Percentiles rank a stretch among this genome's conserved stretches.
Conservation (phyloP, 2,329 filamentous ascomycete species). For the Juglanconis juglandina region DNA sequence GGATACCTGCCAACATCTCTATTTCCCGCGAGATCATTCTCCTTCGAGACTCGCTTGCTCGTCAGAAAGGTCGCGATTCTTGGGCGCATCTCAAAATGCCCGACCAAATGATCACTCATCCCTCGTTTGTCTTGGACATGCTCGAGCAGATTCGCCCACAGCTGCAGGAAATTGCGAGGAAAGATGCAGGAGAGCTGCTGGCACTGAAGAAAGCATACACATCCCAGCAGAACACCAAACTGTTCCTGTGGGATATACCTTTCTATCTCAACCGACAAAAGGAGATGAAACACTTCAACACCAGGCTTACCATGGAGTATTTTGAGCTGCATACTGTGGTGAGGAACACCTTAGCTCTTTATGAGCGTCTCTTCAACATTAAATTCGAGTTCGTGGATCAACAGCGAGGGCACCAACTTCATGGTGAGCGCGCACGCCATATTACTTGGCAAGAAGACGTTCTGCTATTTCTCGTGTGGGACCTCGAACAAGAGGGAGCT, state of each 20-base stretch:
- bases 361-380: constrained; percentile 10
- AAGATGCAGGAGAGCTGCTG: constrained; percentile 47
- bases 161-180: neutral
- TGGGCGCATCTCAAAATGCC: neutral
- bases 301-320: constrained; percentile 7
- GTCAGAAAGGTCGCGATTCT: neutral
- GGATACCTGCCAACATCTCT: constrained; percentile 1
- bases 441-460: constrained; percentile 17
- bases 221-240: constrained; percentile 35
- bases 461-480: constrained; percentile 7
- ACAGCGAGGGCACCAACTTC: neutral
- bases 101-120: constrained; percentile 1
- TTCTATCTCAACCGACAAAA: constrained; percentile 50
- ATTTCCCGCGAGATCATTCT: constrained; percentile 1
- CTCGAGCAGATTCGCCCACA: neutral
- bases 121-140: neutral
- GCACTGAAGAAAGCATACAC: constrained; percentile 46
- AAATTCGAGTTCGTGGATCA: constrained; percentile 2
- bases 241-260: constrained; percentile 54
- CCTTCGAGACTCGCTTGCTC: constrained; percentile 1
- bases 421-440: neutral
- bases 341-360: neutral
- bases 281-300: neutral
- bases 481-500: neutral
- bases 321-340: constrained; percentile 13